Conservation (phyloP, 108 stramenopile species). For the Fragilaria radians region DNA sequence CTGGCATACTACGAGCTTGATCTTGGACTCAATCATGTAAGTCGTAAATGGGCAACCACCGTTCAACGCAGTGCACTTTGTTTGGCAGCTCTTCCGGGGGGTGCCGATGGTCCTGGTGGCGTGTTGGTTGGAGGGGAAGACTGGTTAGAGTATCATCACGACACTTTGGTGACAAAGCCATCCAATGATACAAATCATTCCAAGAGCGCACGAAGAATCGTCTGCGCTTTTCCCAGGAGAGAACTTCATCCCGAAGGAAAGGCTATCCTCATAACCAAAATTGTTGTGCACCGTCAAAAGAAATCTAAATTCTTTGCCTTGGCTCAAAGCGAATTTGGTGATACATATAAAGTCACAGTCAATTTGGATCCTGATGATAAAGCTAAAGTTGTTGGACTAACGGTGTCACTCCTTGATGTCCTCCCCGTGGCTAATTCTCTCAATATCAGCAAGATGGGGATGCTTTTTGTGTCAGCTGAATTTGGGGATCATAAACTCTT, state of each 20-base stretch:
- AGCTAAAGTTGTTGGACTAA: slow-evolving; percentile 46
- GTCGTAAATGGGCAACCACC: slow-evolving; percentile 78
- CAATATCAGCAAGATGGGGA: slow-evolving; percentile 87
- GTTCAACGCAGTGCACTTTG: slow-evolving; percentile 72
- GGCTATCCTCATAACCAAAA: slow-evolving; percentile 77
- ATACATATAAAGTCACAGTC: slow-evolving; percentile 91
- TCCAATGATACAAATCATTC: not conserved
- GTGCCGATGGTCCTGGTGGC: slow-evolving; percentile 88
- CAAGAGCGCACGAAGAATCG: slow-evolving; percentile 14
- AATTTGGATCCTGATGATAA: slow-evolving; percentile 49
- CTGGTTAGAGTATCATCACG: slow-evolving; percentile 88
- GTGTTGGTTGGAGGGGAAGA: slow-evolving; percentile 95
- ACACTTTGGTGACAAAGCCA: slow-evolving; percentile 36
- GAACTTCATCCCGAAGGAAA: slow-evolving; percentile 58
- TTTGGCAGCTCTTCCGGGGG: slow-evolving; percentile 90
- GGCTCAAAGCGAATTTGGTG: slow-evolving; percentile 93
- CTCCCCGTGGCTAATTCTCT: slow-evolving; percentile 78
- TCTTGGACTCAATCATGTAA: slow-evolving; percentile 97
- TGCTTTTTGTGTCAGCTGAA: slow-evolving; percentile 90
- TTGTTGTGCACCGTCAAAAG: slow-evolving; percentile 83
- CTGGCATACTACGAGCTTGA: slow-evolving; percentile 97
- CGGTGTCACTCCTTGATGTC: slow-evolving; percentile 81
- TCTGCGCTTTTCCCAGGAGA: slow-evolving; percentile 78
- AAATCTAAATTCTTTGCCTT: slow-evolving; percentile 92
- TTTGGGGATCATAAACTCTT: slow-evolving; percentile 95